Base-by-base conservation (phyloP, 495 filamentous ascomycete species). In the Trichoderma orchidacearum region DNA sequence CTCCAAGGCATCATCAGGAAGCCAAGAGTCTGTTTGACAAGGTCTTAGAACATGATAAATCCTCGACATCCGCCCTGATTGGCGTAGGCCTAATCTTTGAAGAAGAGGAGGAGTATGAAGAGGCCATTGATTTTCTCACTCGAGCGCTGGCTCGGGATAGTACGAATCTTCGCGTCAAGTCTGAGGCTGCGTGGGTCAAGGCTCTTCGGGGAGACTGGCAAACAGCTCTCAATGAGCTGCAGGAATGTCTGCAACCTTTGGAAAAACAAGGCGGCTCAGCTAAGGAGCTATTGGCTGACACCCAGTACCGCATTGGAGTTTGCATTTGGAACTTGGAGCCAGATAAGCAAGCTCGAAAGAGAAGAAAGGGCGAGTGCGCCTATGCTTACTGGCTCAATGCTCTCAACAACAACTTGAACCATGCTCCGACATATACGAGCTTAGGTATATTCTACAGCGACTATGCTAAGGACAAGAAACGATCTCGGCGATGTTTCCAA, bases 391-490 rank as follows among this genome's bases (percentile, higher is more conserved):
- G 95, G 65, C 75, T 97, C 7, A 82, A 83, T 28, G 83, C 94
- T 0, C 76, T 97, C 27, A 89, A 94, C 61, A 83, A 80, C 30
- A 92, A 96, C 63, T 78, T 93, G 66, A 96, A 88, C 63, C 93
- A 80, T 68, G 92, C 93, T 1, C 90, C 93, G 3, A 84, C 93
- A 0, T 99, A 96, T 70, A 95, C 90, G 0, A 91, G 82, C 55
- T 80, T 99, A 9, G 93, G 93, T n/a, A 72, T 92, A n/a, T 99
- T 84, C 70, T 99, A 95, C 64, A 84, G 84, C 11, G 94, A 96
- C 60, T 95, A 96, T 61, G 84, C 81, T 57, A 87, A 82, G 59
- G 92, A 97, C 70, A 88, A 83, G 67, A 83, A 81, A 59, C 76
- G 93, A 62, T 89, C 90, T 21, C 80, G 87, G 12, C 84, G 84